Evolutionary conservation across 2,329 filamentous ascomycete species (phyloP).

Genomic region (Verruconis gallopava): DNA sequence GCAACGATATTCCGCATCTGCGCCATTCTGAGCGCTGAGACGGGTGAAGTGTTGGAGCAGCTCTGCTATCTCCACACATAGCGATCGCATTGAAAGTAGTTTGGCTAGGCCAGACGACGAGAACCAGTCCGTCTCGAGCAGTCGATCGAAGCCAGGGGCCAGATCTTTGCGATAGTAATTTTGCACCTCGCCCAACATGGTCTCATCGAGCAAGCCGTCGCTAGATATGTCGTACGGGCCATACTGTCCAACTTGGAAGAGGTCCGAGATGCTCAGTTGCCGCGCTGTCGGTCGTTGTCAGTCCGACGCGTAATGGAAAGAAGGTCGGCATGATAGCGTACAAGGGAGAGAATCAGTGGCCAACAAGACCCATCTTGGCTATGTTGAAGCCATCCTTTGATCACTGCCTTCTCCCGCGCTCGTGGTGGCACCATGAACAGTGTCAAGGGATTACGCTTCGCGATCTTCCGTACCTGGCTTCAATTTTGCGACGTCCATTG

Average conservation of each 20-base stretch:
- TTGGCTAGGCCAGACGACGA: constrained; percentile 39
- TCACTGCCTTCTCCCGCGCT: background rate
- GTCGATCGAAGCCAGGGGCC: constrained; percentile 56
- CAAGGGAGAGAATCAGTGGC: constrained; percentile 2
- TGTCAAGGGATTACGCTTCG: background rate
- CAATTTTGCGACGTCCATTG: constrained; percentile 3
- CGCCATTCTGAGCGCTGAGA: background rate
- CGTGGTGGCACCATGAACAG: background rate
- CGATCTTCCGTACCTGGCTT: constrained; percentile 4
- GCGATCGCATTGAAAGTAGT: constrained; percentile 40
- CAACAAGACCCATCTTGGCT: background rate
- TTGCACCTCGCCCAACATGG: constrained; percentile 46
- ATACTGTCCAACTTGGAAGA: constrained; percentile 35
- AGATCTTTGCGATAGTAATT: constrained; percentile 66
- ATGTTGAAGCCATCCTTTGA: background rate
- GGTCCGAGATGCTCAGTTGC: constrained; percentile 53
- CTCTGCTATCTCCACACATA: constrained; percentile 54
- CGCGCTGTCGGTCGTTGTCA: constrained; percentile 1
- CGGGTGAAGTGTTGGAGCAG: constrained; percentile 39
- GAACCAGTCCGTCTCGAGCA: constrained; percentile 81
- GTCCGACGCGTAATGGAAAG: too few relatives aligned
- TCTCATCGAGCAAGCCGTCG: background rate
- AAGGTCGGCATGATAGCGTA: too few relatives aligned
- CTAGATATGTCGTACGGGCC: constrained; percentile 13
- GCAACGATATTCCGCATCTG: constrained; percentile 14